Conservation (phyloP, 371 early-diverging fungal species). For the Actinomortierella ambigua region DNA sequence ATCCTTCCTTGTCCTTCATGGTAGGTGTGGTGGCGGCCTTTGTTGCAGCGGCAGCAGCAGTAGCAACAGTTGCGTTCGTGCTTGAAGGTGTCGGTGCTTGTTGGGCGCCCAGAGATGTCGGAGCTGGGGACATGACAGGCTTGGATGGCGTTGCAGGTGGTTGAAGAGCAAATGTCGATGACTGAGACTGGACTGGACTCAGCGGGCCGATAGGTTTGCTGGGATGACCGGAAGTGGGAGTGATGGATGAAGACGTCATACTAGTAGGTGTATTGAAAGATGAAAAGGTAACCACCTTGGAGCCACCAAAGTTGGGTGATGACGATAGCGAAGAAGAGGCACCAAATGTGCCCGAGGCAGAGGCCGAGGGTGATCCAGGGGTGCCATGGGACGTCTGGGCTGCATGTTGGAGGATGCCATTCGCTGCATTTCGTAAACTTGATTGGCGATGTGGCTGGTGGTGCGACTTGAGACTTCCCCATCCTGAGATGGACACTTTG, state of each 20-base stretch:
- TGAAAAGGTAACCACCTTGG: neutral
- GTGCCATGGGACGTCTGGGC: constrained; percentile 4
- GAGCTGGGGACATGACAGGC: neutral
- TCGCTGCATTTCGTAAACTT: constrained; percentile 34
- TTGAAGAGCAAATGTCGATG: too few species aligned
- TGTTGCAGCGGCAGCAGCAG: neutral
- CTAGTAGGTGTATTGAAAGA: neutral
- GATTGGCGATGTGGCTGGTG: constrained; percentile 32
- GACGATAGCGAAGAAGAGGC: neutral
- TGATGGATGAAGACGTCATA: neutral
- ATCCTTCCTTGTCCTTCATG: neutral
- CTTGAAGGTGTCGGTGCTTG: neutral
- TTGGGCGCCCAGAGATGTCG: neutral
- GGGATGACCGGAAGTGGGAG: neutral
- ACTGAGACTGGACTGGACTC: too few species aligned
- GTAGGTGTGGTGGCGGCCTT: neutral
- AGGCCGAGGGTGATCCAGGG: neutral
- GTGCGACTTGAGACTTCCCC: constrained; percentile 31
- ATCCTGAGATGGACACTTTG: constrained; percentile 45
- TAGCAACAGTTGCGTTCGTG: neutral
- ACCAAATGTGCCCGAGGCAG: neutral
- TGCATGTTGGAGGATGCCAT: constrained; percentile 39
- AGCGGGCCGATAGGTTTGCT: too few species aligned
- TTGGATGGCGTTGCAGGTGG: too few species aligned
- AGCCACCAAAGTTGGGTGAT: neutral